Base-by-base conservation (phyloP, 805 yeast genomes). In the Candida insectalens region DNA sequence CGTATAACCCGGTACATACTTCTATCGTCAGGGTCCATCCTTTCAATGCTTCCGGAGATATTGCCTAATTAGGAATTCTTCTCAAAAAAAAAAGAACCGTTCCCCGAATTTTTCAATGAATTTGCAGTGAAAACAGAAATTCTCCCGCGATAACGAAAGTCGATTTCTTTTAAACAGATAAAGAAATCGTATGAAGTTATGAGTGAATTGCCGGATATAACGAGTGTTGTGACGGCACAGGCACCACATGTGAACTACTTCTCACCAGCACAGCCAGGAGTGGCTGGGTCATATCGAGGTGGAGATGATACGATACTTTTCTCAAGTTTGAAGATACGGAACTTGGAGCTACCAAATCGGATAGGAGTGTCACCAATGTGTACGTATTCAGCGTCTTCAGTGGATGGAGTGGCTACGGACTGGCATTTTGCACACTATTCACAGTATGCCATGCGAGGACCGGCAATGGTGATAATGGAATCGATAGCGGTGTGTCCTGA, bases 311-410 rank as follows among this genome's bases (percentile, higher is more conserved):
- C 76, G 3, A 44, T 38, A 30, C 44, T 65, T 8, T 71, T 71
- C 47, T 47, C 53, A 25, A 74, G 75, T 1, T 42, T 71, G 30
- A 56, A 50, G 13, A 57, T 71, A 35, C 55, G 62, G 18, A 53
- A 50, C n/a, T 30, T 64, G 33, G 49, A 53, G 2, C 47, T 74
- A 15, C 63, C 59, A 10, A 75, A 75, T 48, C 56, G 81, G 39
- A 47, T 72, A 19, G 74, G 74, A 32, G 71, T 73, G 15, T 62
- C 77, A 1, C 77, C 77, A 30, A 69, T 71, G 75, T 67, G 76
- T 46, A 65, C 59, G 32, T 71, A 71, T 47, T 63, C 75, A 5
- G 62, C 69, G 3, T 42, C 48, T 3, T n/a, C n/a, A n/a, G n/a
- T n/a, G n/a, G 52, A 69, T 31, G 65, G 65, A 2, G 47, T 51